Percentiles rank a stretch among this genome's conserved stretches.
These are phyloP conservation scores for Salix udensis DNA, from an alignment of 345 rosid genomes.

Conservation along the genomic window DNA sequence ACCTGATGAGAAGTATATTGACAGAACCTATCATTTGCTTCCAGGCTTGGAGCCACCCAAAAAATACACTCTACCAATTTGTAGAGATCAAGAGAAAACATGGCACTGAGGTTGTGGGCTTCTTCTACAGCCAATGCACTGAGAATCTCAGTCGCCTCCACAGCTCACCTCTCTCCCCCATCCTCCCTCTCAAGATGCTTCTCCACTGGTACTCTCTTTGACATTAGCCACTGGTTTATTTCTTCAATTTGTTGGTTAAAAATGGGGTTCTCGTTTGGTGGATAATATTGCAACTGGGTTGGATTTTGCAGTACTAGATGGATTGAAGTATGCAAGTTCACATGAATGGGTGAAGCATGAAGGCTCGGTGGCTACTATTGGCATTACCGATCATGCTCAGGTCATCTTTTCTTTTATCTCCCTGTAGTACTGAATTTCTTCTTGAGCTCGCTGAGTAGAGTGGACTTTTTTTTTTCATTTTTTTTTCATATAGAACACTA, in stretches of 20 bases:
- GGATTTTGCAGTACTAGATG: slow-evolving; percentile 66
- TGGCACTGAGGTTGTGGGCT: slow-evolving; percentile 97
- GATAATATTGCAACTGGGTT: not conserved
- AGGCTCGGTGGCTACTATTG: slow-evolving; percentile 74
- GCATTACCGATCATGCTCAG: slow-evolving; percentile 98
- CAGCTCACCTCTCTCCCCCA: slow-evolving; percentile 40
- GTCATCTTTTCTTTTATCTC: slow-evolving; percentile 26
- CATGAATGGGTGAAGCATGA: slow-evolving; percentile 98
- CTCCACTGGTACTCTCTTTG: slow-evolving; percentile 48
- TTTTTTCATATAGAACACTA: not conserved
- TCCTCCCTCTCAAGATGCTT: slow-evolving; percentile 76
- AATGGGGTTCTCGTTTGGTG: not conserved
- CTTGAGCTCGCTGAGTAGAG: not conserved
- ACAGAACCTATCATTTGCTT: not conserved
- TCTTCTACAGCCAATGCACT: slow-evolving; percentile 90
- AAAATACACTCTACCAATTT: not conserved
- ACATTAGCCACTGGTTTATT: not conserved
- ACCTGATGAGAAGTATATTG: slow-evolving; percentile 9
- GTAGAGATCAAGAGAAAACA: slow-evolving; percentile 12
- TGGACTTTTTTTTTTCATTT: too few relatives aligned
- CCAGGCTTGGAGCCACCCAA: slow-evolving; percentile 17
- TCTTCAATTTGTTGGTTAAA: not conserved
- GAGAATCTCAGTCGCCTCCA: slow-evolving; percentile 55
- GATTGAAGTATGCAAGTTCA: slow-evolving; percentile 80
- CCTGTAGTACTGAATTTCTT: not conserved